Evolutionary conservation across 2,329 filamentous ascomycete species (phyloP).

Genomic region (Lachnellula subtilissima): DNA sequence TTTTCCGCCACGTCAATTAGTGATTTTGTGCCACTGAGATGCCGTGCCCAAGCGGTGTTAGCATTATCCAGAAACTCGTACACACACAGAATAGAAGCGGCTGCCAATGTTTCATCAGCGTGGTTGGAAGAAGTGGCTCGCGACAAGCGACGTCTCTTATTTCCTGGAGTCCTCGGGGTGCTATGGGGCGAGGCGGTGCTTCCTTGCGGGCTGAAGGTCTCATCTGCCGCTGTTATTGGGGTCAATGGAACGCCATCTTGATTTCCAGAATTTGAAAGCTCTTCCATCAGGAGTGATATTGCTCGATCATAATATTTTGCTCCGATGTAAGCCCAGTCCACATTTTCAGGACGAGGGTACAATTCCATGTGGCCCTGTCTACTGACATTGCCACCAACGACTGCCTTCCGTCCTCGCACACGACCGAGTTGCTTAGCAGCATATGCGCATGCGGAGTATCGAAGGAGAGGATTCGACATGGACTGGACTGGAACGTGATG

Average conservation of each 20-base stretch:
- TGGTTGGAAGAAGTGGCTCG: slow-evolving; percentile 39
- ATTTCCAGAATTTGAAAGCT: slow-evolving; percentile 29
- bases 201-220: slow-evolving; percentile 20
- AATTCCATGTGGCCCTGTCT: slow-evolving; percentile 48
- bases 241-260: slow-evolving; percentile 20
- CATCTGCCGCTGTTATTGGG: slow-evolving; percentile 32
- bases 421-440: slow-evolving; percentile 56
- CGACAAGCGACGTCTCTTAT: slow-evolving; percentile 39
- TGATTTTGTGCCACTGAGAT: slow-evolving; percentile 61
- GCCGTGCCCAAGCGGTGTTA: slow-evolving; percentile 56
- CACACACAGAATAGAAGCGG: slow-evolving; percentile 61
- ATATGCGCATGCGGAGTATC: slow-evolving; percentile 54
- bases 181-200: slow-evolving; percentile 24
- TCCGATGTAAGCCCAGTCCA: slow-evolving; percentile 56
- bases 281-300: slow-evolving; percentile 43
- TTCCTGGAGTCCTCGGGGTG: slow-evolving; percentile 19
- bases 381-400: slow-evolving; percentile 43
- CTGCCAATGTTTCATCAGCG: slow-evolving; percentile 57
- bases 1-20: slow-evolving; percentile 52
- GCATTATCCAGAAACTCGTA: slow-evolving; percentile 66
- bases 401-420: slow-evolving; percentile 47
- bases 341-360: slow-evolving; percentile 39
- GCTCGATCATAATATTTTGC: slow-evolving; percentile 57
- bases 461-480: slow-evolving; percentile 41
- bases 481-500: slow-evolving; percentile 56